Conservation (phyloP, 148 eudicot species). For the Vaccinium darrowii region DNA sequence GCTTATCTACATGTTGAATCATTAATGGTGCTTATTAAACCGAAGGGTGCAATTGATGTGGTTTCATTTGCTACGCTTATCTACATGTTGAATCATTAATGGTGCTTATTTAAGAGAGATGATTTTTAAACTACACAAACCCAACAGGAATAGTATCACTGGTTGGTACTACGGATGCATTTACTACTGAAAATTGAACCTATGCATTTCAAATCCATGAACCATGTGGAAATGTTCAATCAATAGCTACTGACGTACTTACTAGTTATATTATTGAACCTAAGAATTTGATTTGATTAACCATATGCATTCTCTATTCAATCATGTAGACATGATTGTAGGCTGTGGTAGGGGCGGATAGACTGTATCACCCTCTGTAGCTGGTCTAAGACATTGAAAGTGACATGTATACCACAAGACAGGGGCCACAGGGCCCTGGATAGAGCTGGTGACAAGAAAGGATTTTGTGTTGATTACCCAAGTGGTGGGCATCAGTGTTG, state of each 20-base stretch:
- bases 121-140: not conserved
- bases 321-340: not conserved
- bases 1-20: not conserved
- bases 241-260: not conserved
- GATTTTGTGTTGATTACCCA: slow-evolving; percentile 4
- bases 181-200: not conserved
- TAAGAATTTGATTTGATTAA: not conserved
- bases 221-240: not conserved
- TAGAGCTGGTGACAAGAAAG: not conserved
- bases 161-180: not conserved
- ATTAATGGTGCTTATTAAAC: not conserved
- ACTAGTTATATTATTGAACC: not conserved
- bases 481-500: not conserved
- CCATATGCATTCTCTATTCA: not conserved
- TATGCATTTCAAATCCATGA: not conserved
- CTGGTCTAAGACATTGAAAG: too few species aligned
- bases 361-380: not conserved
- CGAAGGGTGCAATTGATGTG: not conserved
- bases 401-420: not conserved
- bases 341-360: not conserved
- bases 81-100: not conserved
- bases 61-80: not conserved
- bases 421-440: not conserved
- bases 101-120: not conserved
- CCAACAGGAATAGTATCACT: not conserved